These are phyloP conservation scores for Mycena polygramma DNA, from an alignment of 768 basidiomycete genomes.

Conservation along the genomic window DNA sequence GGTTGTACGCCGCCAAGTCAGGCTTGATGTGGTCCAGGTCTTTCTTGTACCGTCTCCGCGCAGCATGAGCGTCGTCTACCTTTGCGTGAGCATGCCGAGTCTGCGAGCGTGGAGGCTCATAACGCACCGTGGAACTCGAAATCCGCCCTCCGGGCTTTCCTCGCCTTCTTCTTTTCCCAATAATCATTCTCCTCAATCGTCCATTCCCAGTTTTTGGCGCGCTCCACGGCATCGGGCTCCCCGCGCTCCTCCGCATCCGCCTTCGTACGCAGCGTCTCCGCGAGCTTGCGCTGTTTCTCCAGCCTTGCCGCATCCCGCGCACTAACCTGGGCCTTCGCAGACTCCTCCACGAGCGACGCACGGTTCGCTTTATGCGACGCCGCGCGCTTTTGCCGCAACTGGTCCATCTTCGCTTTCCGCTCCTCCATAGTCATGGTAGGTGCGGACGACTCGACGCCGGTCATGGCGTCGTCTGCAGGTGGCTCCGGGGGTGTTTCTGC, in stretches of 20 bases:
- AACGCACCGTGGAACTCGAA: constrained; percentile 91
- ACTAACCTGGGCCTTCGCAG: constrained; percentile 79
- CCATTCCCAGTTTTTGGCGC: constrained; percentile 95
- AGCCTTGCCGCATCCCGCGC: constrained; percentile 86
- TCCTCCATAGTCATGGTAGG: constrained; percentile 35
- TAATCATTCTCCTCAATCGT: constrained; percentile 95
- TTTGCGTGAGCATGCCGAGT: constrained; percentile 1
- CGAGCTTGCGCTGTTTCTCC: constrained; percentile 91
- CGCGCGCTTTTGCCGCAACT: constrained; percentile 30
- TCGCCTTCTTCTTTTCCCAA: constrained; percentile 92
- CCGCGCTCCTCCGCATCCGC: constrained; percentile 91
- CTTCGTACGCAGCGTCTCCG: constrained; percentile 86
- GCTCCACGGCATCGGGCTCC: constrained; percentile 81
- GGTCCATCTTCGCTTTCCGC: constrained; percentile 37
- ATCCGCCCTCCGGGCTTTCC: constrained; percentile 88
- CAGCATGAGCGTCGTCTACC: constrained; percentile 90
- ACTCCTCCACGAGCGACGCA: constrained; percentile 87
- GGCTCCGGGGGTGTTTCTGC: constrained; percentile 12
- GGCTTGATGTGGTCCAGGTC: constrained; percentile 91
- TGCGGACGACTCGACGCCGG: not conserved
- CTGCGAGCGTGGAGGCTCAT: not conserved
- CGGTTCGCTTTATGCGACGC: constrained; percentile 75
- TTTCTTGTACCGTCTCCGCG: constrained; percentile 91
- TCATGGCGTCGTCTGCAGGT: constrained; percentile 20
- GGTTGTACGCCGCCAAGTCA: constrained; percentile 88